Conservation (phyloP, 768 basidiomycete species). For the Ephemerocybe angulata region DNA sequence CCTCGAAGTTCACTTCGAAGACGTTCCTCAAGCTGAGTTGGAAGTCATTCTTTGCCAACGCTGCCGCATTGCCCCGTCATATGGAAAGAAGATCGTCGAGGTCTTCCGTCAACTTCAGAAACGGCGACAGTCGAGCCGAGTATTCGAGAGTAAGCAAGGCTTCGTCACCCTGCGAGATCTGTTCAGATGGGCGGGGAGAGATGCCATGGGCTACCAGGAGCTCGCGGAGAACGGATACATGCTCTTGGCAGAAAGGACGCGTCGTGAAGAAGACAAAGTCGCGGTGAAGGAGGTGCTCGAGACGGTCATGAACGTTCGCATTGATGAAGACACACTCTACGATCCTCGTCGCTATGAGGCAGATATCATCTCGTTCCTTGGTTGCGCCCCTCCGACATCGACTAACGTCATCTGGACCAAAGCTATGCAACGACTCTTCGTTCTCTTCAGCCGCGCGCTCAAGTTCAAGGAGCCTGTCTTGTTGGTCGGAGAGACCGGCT, state of each 20-base stretch:
- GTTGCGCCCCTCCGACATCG: conserved; percentile 46
- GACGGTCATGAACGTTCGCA: conserved; percentile 77
- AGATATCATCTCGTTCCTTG: conserved; percentile 48
- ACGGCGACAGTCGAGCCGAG: conserved; percentile 81
- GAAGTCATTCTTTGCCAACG: conserved; percentile 92
- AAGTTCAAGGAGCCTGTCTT: conserved; percentile 91
- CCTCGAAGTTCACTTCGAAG: conserved; percentile 95
- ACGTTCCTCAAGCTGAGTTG: conserved; percentile 90
- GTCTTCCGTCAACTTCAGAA: conserved; percentile 94
- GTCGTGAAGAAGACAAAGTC: conserved; percentile 78
- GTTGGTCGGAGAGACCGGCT: conserved; percentile 95
- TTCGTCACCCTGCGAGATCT: conserved; percentile 96
- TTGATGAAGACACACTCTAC: conserved; percentile 74
- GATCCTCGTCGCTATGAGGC: conserved; percentile 39
- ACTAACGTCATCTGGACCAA: conserved; percentile 82
- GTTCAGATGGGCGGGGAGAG: conserved; percentile 94
- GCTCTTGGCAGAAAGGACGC: conserved; percentile 88
- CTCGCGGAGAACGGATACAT: conserved; percentile 96
- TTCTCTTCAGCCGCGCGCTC: conserved; percentile 79
- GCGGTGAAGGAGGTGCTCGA: conserved; percentile 94
- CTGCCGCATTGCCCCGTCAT: conserved; percentile 90
- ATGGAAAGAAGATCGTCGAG: conserved; percentile 82
- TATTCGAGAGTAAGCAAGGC: conserved; percentile 96
- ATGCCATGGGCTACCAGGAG: conserved; percentile 86
- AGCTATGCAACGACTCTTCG: conserved; percentile 88